Percentiles rank a stretch among this genome's conserved stretches.
These are phyloP conservation scores for Fraxinus sp. DNA, from an alignment of 305 asterid species.

Conservation along the genomic window DNA sequence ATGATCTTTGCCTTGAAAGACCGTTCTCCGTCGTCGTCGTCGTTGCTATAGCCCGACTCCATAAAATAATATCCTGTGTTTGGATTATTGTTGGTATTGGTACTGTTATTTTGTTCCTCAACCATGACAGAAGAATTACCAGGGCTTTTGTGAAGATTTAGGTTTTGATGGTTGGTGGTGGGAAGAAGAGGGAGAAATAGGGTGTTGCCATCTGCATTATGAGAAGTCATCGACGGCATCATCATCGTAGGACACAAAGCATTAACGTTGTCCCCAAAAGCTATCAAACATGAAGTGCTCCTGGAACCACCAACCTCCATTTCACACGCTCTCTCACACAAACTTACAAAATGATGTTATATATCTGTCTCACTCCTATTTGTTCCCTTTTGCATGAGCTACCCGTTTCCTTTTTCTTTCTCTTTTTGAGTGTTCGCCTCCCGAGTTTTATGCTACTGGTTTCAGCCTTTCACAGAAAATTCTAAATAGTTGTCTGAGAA, in stretches of 20 bases:
- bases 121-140: constrained; percentile 30
- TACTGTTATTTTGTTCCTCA: constrained; percentile 15
- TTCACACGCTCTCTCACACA: neutral
- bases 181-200: neutral
- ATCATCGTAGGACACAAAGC: constrained; percentile 2
- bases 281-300: neutral
- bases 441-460: constrained; percentile 10
- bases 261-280: constrained; percentile 12
- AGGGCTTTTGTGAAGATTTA: neutral
- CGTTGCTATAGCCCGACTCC: constrained; percentile 30
- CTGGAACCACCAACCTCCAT: constrained; percentile 10
- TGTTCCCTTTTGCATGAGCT: neutral
- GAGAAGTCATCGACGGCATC: neutral
- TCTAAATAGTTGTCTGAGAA: neutral
- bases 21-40: constrained; percentile 23
- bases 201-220: constrained; percentile 3
- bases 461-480: constrained; percentile 11
- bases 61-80: constrained; percentile 64
- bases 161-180: neutral
- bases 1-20: constrained; percentile 73
- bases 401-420: neutral
- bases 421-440: neutral
- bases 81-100: constrained; percentile 21
- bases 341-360: neutral
- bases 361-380: neutral